These are phyloP conservation scores for Endocladia muricata DNA, from an alignment of 31 red algal genomes.

Conservation along the genomic window DNA sequence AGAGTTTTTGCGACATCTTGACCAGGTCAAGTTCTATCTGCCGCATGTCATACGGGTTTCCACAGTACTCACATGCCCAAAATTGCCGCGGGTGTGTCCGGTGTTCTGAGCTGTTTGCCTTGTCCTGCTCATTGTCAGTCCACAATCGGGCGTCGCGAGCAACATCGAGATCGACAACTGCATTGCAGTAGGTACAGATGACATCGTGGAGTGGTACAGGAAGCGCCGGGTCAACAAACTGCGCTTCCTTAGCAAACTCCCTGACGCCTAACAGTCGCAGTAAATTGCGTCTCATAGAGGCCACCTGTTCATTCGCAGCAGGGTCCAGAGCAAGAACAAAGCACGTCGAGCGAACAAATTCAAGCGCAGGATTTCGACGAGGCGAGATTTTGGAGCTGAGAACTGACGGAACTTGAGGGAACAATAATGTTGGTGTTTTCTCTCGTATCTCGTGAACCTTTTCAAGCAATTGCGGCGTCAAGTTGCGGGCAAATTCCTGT, in stretches of 20 bases:
- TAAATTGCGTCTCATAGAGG: conserved; percentile 61
- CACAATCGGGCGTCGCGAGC: conserved; percentile 71
- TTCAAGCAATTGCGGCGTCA: conserved; percentile 58
- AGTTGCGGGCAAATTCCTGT: conserved; percentile 21
- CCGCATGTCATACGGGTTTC: conserved; percentile 59
- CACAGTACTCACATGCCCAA: conserved; percentile 86
- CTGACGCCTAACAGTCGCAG: conserved; percentile 79
- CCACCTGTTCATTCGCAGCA: conserved; percentile 61
- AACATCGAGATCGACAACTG: conserved; percentile 82
- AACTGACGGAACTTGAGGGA: conserved; percentile 57
- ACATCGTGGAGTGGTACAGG: conserved; percentile 71
- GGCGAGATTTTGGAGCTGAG: background rate
- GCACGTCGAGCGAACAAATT: conserved; percentile 75
- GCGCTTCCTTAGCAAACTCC: conserved; percentile 76
- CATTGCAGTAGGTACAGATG: conserved; percentile 79
- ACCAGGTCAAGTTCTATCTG: conserved; percentile 77
- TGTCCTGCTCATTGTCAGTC: conserved; percentile 4
- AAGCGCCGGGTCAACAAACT: conserved; percentile 62
- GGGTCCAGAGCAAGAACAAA: conserved; percentile 66
- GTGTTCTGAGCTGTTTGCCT: conserved; percentile 1
- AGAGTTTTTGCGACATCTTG: conserved; percentile 54
- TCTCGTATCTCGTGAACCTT: conserved; percentile 81
- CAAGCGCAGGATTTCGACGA: conserved; percentile 67
- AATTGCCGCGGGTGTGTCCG: background rate
- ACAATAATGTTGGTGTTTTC: conserved; percentile 54